Percentiles rank a stretch among this genome's conserved stretches.
Conservation (phyloP, 2,329 filamentous ascomycete genomes). For the Aspergillus novofumigatus region DNA sequence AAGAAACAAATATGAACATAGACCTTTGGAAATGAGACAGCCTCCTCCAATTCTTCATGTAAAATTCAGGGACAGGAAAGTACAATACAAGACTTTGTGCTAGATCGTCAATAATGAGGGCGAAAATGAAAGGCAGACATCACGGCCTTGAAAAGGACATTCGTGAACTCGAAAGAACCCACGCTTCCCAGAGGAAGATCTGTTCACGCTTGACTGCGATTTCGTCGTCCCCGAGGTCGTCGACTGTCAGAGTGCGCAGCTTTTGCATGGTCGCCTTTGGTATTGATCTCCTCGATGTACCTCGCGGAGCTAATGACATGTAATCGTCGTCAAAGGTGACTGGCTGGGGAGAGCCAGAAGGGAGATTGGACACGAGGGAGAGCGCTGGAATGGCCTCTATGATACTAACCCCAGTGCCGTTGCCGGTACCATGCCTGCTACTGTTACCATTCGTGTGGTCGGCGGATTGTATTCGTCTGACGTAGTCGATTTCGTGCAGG, state of each 20-base stretch:
- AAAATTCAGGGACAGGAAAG: background rate
- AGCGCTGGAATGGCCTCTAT: constrained; percentile 15
- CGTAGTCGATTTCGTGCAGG: constrained; percentile 59
- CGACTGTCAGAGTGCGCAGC: constrained; percentile 23
- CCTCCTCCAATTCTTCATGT: background rate
- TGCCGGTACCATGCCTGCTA: constrained; percentile 8
- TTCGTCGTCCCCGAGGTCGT: constrained; percentile 37
- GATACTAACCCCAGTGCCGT: constrained; percentile 3
- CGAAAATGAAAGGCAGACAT: background rate
- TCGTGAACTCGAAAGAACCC: constrained; percentile 30
- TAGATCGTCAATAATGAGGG: background rate
- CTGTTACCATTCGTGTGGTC: constrained; percentile 41
- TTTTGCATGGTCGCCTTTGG: constrained; percentile 18
- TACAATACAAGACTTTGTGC: background rate
- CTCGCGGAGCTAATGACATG: background rate
- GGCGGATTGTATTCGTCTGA: constrained; percentile 32
- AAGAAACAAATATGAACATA: background rate
- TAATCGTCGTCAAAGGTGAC: constrained; percentile 13
- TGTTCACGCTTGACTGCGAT: constrained; percentile 30
- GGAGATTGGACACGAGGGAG: constrained; percentile 16
- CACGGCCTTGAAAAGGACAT: background rate
- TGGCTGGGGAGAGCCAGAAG: constrained; percentile 11
- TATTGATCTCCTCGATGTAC: constrained; percentile 7
- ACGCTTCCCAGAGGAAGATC: constrained; percentile 35
- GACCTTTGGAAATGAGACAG: background rate